phyloP scores from a whole-genome alignment of 2,329 filamentous ascomycete genomes.

The Albophoma yamanashiensis region DNA sequence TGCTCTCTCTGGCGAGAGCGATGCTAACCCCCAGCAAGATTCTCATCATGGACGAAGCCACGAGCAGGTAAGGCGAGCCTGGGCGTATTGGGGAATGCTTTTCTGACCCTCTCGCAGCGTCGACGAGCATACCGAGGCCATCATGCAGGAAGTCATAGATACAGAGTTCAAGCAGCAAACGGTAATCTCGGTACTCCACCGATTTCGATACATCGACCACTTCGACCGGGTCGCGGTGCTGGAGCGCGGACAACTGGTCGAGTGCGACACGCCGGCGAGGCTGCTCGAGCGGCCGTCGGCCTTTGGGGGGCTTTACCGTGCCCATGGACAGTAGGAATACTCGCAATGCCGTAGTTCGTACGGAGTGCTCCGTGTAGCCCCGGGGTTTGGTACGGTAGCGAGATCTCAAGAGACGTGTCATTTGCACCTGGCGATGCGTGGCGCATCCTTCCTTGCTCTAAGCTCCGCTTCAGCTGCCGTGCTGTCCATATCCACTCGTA shows the following conservation, averaged over 20 bases:
- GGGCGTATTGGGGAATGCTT: not conserved
- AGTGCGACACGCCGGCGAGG: conserved; percentile 2
- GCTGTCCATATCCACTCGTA: not conserved
- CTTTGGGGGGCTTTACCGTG: not conserved
- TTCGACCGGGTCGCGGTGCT: conserved; percentile 39
- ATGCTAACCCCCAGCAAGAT: conserved; percentile 22
- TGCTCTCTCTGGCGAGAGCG: conserved; percentile 28
- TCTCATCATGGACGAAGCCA: conserved; percentile 27
- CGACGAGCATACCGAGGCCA: conserved; percentile 19
- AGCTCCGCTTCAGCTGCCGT: too few species aligned
- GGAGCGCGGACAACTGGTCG: conserved; percentile 29
- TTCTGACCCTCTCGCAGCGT: conserved; percentile 12
- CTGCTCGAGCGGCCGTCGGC: not conserved
- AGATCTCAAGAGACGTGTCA: not conserved
- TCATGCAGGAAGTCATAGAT: conserved; percentile 21
- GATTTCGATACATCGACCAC: conserved; percentile 19
- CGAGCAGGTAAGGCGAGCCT: conserved; percentile 15
- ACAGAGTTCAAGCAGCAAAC: conserved; percentile 33
- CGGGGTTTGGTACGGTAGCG: too few species aligned
- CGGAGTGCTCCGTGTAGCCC: too few species aligned
- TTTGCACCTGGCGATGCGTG: not conserved
- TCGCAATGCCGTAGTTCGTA: not conserved
- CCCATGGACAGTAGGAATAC: not conserved
- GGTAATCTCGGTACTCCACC: conserved; percentile 31
- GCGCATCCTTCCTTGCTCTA: not conserved